Base-by-base conservation (phyloP, 768 basidiomycete species). In the Lactarius deliciosus region DNA sequence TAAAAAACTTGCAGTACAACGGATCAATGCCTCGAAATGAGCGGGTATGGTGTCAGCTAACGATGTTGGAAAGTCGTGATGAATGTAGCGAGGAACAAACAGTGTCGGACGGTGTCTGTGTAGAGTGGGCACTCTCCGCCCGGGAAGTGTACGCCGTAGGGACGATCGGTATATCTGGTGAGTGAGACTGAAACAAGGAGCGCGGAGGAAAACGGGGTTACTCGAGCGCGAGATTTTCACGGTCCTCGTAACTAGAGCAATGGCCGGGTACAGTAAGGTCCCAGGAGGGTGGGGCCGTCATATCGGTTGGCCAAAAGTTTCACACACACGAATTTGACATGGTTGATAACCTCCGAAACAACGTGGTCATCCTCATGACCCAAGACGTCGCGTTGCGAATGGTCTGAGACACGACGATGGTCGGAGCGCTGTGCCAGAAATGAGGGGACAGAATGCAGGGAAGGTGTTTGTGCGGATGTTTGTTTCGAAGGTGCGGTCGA, bases 251-350 rank as follows among this genome's bases (percentile, higher is more conserved):
- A 66, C 61, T 63, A 34, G 34, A 66, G 61, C 30, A 57, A 66
- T 63, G 65, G n/a, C 60, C 57, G 61, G 50, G 56, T 40, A 40
- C 38, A 40, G 38, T 53, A 55, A 34, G 30, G 54, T 55, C 30
- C 64, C 32, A 38, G 38, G 38, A 40, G 18, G 57, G 47, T 15
- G 43, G 58, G 43, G 57, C 36, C 50, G 13, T 63, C 61, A 36
- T 38, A 67, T 68, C 59, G 63, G 62, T 60, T 50, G 62, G 57
- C 30, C 63, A 64, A 53, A 68, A 36, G 32, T 60, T 67, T 66
- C 54, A 66, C 60, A 50, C 62, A 64, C 47, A 63, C 36, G 58
- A 68, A 68, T 68, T 64, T 68, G 66, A 68, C 66, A 64, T 60
- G 41, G 7, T 38, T 60, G 63, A 60, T 30, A 60, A 56, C 65